phyloP scores from a whole-genome alignment of 1,284 basidiomycete species.

The Trametes pubescens region DNA sequence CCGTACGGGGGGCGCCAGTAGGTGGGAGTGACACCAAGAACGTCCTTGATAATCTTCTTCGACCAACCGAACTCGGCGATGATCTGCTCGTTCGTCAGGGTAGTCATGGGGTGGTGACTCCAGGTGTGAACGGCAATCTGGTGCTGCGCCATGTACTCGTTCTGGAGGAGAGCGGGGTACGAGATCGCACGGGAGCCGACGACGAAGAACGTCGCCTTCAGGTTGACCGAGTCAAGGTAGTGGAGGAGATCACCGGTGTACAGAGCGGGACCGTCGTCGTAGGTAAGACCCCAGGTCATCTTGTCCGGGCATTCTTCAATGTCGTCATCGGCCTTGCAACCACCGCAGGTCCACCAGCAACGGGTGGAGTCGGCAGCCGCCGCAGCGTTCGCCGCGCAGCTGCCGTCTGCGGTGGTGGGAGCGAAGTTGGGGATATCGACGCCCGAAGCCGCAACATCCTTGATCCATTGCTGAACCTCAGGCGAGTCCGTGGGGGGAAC shows the following conservation, averaged over 20 bases:
- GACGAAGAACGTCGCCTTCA: conserved; percentile 89
- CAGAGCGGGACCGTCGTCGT: conserved; percentile 82
- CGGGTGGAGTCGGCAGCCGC: conserved; percentile 61
- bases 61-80: conserved; percentile 92
- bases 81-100: conserved; percentile 82
- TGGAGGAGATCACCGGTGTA: conserved; percentile 81
- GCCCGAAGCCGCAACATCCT: conserved; percentile 63
- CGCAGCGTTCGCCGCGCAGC: conserved; percentile 68
- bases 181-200: conserved; percentile 82
- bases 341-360: conserved; percentile 91
- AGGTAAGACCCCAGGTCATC: conserved; percentile 75
- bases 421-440: conserved; percentile 62
- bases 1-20: conserved; percentile 74
- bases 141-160: conserved; percentile 77
- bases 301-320: conserved; percentile 77
- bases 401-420: conserved; percentile 57
- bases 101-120: conserved; percentile 75
- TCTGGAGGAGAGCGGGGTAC: conserved; percentile 67
- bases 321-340: conserved; percentile 75
- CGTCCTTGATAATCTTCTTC: conserved; percentile 84
- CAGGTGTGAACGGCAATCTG: conserved; percentile 78
- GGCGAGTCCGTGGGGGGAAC: conserved; percentile 72
- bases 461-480: conserved; percentile 78
- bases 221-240: conserved; percentile 70
- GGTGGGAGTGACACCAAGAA: conserved; percentile 74